Evolutionary conservation across 441 rosid species (phyloP).

Genomic region (Pelargonium exstipulatum): DNA sequence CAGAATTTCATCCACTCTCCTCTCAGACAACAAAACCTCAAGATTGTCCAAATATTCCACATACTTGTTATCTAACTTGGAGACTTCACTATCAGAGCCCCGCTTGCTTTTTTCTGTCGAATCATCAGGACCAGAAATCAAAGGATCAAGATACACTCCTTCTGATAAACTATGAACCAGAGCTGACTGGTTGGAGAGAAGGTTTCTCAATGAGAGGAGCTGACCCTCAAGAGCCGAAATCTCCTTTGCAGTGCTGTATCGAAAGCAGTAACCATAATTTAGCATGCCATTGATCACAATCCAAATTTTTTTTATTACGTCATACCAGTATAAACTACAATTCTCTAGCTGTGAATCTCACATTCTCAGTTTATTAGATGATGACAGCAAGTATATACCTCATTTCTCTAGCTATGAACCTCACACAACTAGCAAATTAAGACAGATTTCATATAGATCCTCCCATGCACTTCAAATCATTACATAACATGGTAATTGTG

Average conservation of each 20-base stretch:
- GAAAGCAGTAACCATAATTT: not conserved
- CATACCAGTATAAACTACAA: too few relatives aligned
- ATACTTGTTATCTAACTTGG: slow-evolving; percentile 80
- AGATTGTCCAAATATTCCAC: slow-evolving; percentile 78
- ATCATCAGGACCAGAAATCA: slow-evolving; percentile 42
- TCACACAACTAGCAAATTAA: not conserved
- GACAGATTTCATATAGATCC: not conserved
- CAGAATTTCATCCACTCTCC: slow-evolving; percentile 92
- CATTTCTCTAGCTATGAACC: not conserved
- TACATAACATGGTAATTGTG: too few relatives aligned
- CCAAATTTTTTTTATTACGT: too few relatives aligned
- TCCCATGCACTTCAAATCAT: not conserved
- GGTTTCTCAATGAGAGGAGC: slow-evolving; percentile 79
- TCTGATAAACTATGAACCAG: slow-evolving; percentile 84
- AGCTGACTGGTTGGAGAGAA: slow-evolving; percentile 89
- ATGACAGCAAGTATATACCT: too few relatives aligned
- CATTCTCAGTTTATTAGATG: too few relatives aligned
- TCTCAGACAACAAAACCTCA: slow-evolving; percentile 91
- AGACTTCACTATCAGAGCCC: slow-evolving; percentile 44
- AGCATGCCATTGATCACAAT: too few relatives aligned
- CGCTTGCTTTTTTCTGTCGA: slow-evolving; percentile 33
- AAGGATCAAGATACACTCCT: slow-evolving; percentile 66
- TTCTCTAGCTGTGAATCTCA: too few relatives aligned
- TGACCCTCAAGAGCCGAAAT: slow-evolving; percentile 98
- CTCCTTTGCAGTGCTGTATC: slow-evolving; percentile 89